phyloP scores from a whole-genome alignment of 441 rosid genomes.

The Populus hybrid region DNA sequence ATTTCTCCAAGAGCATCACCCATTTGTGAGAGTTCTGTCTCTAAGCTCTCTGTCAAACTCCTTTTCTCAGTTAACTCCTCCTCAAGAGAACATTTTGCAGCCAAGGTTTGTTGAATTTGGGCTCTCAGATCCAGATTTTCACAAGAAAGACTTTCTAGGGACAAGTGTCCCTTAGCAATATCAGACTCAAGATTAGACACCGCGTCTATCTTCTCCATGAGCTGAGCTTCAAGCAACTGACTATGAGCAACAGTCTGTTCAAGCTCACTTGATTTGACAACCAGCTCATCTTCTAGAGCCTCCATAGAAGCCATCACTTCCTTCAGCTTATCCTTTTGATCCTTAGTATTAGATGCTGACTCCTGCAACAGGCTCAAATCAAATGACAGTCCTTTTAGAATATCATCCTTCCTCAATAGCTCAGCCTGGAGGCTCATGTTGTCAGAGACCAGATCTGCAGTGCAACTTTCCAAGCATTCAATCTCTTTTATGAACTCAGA shows the following conservation, averaged over 20 bases:
- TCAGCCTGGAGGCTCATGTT: constrained; percentile 55
- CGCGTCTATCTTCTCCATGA: constrained; percentile 61
- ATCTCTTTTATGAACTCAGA: constrained; percentile 61
- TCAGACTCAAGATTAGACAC: constrained; percentile 54
- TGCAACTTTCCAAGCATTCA: constrained; percentile 48
- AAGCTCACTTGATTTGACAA: constrained; percentile 57
- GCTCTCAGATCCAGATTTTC: constrained; percentile 52
- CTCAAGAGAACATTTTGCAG: constrained; percentile 50
- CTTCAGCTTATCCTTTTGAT: constrained; percentile 71
- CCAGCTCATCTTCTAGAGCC: constrained; percentile 74
- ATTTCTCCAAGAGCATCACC: constrained; percentile 55
- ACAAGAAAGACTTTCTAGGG: constrained; percentile 29
- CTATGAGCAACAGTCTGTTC: constrained; percentile 48
- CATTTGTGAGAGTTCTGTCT: constrained; percentile 69
- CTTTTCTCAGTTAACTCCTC: constrained; percentile 59
- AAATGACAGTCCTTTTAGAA: constrained; percentile 76
- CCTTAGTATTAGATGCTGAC: constrained; percentile 78
- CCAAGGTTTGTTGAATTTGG: constrained; percentile 32
- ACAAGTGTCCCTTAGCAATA: constrained; percentile 38
- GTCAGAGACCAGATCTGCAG: constrained; percentile 53
- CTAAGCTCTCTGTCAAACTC: constrained; percentile 65
- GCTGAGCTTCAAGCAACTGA: constrained; percentile 59
- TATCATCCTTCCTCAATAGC: constrained; percentile 79
- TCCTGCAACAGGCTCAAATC: constrained; percentile 93
- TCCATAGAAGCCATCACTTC: constrained; percentile 61